Conservation (phyloP, 2,329 filamentous ascomycete genomes). For the Monosporascus sp. region DNA sequence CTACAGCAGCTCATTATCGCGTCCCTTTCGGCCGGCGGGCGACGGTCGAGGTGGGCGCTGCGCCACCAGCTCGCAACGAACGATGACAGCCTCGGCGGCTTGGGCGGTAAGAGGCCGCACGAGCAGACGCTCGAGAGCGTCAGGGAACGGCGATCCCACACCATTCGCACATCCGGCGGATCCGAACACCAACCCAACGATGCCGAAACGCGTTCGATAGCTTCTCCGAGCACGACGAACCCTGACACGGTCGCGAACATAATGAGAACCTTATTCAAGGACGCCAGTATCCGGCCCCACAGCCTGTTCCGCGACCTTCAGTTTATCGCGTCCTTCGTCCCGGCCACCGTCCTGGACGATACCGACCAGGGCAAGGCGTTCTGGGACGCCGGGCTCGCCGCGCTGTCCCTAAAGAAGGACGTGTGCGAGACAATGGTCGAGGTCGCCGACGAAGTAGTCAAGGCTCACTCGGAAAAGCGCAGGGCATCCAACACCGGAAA, state of each 20-base stretch:
- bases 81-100: constrained; percentile 27
- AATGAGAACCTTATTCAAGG: constrained; percentile 62
- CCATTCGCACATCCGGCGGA: constrained; percentile 33
- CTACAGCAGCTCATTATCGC: constrained; percentile 77
- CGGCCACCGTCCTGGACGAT: constrained; percentile 54
- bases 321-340: constrained; percentile 64
- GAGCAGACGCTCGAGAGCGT: constrained; percentile 67
- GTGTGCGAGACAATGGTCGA: constrained; percentile 81
- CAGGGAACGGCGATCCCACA: constrained; percentile 61
- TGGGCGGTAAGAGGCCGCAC: constrained; percentile 41
- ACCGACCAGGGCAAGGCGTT: constrained; percentile 72
- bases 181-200: constrained; percentile 35
- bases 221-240: constrained; percentile 45
- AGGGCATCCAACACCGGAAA: constrained; percentile 34
- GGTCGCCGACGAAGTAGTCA: constrained; percentile 64
- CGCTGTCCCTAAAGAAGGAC: constrained; percentile 82
- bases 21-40: constrained; percentile 58
- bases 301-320: constrained; percentile 79
- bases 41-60: constrained; percentile 28
- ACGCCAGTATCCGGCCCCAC: constrained; percentile 65
- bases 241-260: constrained; percentile 62
- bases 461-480: constrained; percentile 61
- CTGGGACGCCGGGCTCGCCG: constrained; percentile 83
- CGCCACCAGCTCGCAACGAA: constrained; percentile 33
- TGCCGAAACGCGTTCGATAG: constrained; percentile 43